Evolutionary conservation across 441 rosid genomes (phyloP), one percentile per base, ranked within the genome.

Genomic region (Codiaeum variegatum): DNA sequence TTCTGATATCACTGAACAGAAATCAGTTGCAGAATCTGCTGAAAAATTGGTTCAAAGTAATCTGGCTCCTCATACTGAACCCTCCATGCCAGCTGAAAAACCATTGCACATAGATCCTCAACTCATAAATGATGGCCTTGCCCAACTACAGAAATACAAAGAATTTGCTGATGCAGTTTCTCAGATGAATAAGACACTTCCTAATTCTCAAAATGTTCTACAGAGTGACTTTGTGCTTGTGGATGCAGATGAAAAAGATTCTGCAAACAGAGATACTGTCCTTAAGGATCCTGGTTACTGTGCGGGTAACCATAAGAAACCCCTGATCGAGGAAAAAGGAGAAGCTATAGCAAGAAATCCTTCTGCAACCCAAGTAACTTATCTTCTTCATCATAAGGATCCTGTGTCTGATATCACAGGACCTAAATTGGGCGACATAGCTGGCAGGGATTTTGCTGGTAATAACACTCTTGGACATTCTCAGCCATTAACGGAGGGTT

Each of bases 1-100:
- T 70, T 74, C 88, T 76, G 82, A 69, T 76, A 76, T 81, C 40
- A 75, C 80, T 19, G 94, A 82, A 72, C 88, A 71, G 60, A 86
- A 79, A 69, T 77, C 84, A 52, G 64, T 72, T 44, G 59, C 75
- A 65, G 89, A 84, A 74, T 79, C 82, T 62, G 79, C 67, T 60
- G 95, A 78, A 71, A 86, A 77, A 8, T 60, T 78, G 42, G 81
- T 74, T 40, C 78, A 79, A 46, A 60, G 66, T 59, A 79, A 72
- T 66, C n/a, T 68, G 26, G 62, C 66, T 73, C 47, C 73, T 65
- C 77, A 54, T 36, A 28, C 75, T 52, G 85, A 80, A 68, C 76
- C 51, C 15, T 24, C 83, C 36, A 12, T 64, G 72, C 72, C 79
- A n/a, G 36, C 75, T 61, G 73, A 67, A 54, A 82, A 78, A 64